Base-by-base conservation (phyloP, 768 basidiomycete genomes). In the Clitopilus passeckerianus region DNA sequence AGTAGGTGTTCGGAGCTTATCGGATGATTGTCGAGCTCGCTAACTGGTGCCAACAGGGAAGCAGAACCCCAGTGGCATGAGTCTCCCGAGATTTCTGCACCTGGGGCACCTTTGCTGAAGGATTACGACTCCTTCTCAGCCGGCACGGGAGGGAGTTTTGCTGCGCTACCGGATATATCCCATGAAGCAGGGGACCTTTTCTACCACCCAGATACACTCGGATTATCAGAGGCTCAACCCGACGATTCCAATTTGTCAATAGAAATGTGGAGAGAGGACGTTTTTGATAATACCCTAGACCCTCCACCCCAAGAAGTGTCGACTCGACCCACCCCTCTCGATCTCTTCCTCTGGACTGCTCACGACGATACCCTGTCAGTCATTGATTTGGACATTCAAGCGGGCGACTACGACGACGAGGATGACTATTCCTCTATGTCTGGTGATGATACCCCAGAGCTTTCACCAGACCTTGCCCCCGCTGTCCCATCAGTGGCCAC, bases 121-220 rank as follows among this genome's bases (percentile, higher is more conserved):
- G 84, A 86, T 65, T 67, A 78, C 33, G 83, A 85, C 61, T 79
- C 81, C 57, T 86, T 86, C 72, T 83, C 82, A n/a, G 83, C 84
- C 53, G 83, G 83, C 33, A 82, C 80, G 8, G 77, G 75, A 15
- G 83, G 83, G 50, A 81, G 80, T 61, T 84, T 83, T 68, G 80
- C 81, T 62, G 80, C 75, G 56, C 66, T 76, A 41, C 69, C 77
- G 58, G 72, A 72, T 43, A 70, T 66, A 37, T 68, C 70, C 53
- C 72, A 75, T 63, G 73, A 79, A 61, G 65, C 60, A 52, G 73
- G 72, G 18, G 66, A 72, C 37, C 72, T 72, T 56, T 65, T 80
- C 57, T 63, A 70, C 52, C 68, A 68, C 55, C 69, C 74, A 54
- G 71, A 73, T 61, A 63, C 69, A 35, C 64, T 70, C 34, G 67